phyloP scores from a whole-genome alignment of 345 rosid genomes.

The Citrus cavaleriei region DNA sequence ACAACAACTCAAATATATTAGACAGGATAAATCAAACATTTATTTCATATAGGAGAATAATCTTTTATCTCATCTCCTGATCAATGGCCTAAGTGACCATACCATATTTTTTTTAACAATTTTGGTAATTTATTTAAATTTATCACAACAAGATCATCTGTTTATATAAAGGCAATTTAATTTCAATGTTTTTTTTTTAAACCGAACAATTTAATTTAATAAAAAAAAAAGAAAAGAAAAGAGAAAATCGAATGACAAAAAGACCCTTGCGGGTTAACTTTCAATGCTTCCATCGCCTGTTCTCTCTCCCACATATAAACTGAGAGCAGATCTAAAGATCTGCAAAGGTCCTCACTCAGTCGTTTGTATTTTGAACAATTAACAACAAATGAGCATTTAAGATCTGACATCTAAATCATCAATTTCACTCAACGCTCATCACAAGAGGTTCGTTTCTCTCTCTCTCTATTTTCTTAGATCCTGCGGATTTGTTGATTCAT shows the following conservation, averaged over 20 bases:
- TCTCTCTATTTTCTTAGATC: slow-evolving; percentile 11
- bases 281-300: not conserved
- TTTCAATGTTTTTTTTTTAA: not conserved
- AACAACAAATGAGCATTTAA: not conserved
- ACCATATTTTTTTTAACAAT: too few relatives aligned
- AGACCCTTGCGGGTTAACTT: not conserved
- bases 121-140: too few relatives aligned
- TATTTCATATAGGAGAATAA: too few relatives aligned
- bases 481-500: not conserved
- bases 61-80: too few relatives aligned
- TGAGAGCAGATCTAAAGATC: not conserved
- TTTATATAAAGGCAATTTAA: too few relatives aligned
- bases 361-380: slow-evolving; percentile 15
- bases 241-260: not conserved
- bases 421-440: slow-evolving; percentile 6
- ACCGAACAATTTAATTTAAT: too few relatives aligned
- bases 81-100: too few relatives aligned
- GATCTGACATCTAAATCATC: slow-evolving; percentile 9
- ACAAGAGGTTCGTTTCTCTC: slow-evolving; percentile 26
- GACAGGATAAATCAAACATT: too few relatives aligned
- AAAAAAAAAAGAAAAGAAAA: not conserved
- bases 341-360: slow-evolving; percentile 6
- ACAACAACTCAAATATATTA: too few relatives aligned
- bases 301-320: not conserved
- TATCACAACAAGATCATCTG: too few relatives aligned